Evolutionary conservation across 2,329 filamentous ascomycete genomes (phyloP).

Genomic region (Trichoderma atroviride): DNA sequence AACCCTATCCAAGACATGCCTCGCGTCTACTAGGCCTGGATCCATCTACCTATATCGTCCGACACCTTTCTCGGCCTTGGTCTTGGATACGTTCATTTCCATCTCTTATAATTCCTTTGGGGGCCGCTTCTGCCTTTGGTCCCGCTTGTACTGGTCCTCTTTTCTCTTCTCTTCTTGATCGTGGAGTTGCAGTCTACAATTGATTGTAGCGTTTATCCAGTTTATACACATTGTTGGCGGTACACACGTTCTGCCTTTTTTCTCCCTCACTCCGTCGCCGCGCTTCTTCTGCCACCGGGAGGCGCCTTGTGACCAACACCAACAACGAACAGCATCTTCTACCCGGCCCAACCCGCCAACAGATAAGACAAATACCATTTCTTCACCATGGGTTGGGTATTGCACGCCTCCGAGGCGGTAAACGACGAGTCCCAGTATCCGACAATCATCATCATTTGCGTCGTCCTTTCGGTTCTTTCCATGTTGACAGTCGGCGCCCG

Average conservation of each 20-base stretch:
- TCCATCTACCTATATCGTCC: conserved; percentile 15
- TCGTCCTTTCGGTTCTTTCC: conserved; percentile 49
- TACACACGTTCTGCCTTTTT: neutral
- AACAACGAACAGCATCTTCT: neutral
- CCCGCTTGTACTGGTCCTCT: conserved; percentile 15
- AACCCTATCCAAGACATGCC: conserved; percentile 19
- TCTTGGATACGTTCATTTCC: neutral
- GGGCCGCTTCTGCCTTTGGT: neutral
- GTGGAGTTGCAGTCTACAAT: neutral
- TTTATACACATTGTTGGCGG: neutral
- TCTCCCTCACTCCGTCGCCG: neutral
- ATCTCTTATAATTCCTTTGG: conserved; percentile 15
- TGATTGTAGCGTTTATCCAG: neutral
- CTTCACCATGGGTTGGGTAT: conserved; percentile 52
- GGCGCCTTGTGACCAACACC: conserved; percentile 11
- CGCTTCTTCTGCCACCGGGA: neutral
- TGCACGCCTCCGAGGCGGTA: conserved; percentile 51
- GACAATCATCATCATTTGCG: conserved; percentile 52
- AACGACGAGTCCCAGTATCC: conserved; percentile 51
- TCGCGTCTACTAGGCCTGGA: conserved; percentile 4
- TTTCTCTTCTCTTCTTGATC: neutral
- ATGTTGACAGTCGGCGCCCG: conserved; percentile 45
- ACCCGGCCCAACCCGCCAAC: neutral
- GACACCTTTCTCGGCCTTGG: conserved; percentile 12
- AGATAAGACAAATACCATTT: neutral